phyloP scores from a whole-genome alignment of 352 stramenopile genomes.

The Plasmopara viticola region DNA sequence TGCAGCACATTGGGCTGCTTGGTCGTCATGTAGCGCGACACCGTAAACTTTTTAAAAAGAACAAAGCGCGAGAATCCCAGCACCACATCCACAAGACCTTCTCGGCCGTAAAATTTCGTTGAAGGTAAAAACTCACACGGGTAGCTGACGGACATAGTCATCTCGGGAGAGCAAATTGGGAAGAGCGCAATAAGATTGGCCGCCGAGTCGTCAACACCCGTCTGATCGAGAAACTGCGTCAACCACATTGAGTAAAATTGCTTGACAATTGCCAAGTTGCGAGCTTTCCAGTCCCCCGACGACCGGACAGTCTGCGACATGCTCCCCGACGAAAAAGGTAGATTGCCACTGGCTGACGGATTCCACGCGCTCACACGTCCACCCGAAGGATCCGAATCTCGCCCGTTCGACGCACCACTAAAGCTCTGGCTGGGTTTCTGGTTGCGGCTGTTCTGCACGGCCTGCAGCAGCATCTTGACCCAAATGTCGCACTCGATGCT shows the following conservation, averaged over 20 bases:
- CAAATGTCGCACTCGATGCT: constrained; percentile 78
- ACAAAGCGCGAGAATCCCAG: constrained; percentile 69
- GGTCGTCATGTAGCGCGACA: constrained; percentile 69
- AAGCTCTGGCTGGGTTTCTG: constrained; percentile 53
- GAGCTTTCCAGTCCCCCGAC: constrained; percentile 75
- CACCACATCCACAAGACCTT: constrained; percentile 76
- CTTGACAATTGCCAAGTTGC: constrained; percentile 74
- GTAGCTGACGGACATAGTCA: constrained; percentile 68
- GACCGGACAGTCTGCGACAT: constrained; percentile 66
- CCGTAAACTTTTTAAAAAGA: constrained; percentile 60
- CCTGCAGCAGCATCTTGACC: constrained; percentile 79
- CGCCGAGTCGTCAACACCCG: constrained; percentile 44
- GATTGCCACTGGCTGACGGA: constrained; percentile 9
- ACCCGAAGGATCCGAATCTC: constrained; percentile 51
- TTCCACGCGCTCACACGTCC: constrained; percentile 30
- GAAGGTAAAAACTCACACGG: constrained; percentile 76
- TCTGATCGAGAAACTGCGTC: constrained; percentile 62
- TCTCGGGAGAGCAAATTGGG: constrained; percentile 76
- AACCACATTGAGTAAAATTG: constrained; percentile 83
- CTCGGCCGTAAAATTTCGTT: constrained; percentile 68
- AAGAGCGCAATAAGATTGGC: constrained; percentile 69
- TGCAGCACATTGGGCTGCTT: constrained; percentile 80
- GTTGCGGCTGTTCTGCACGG: constrained; percentile 43
- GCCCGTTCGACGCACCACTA: constrained; percentile 37
- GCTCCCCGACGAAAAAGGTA: constrained; percentile 28